Evolutionary conservation across 495 filamentous ascomycete genomes (phyloP), one percentile per base, ranked within the genome.

Genomic region (Staphylotrichum tortipilum): DNA sequence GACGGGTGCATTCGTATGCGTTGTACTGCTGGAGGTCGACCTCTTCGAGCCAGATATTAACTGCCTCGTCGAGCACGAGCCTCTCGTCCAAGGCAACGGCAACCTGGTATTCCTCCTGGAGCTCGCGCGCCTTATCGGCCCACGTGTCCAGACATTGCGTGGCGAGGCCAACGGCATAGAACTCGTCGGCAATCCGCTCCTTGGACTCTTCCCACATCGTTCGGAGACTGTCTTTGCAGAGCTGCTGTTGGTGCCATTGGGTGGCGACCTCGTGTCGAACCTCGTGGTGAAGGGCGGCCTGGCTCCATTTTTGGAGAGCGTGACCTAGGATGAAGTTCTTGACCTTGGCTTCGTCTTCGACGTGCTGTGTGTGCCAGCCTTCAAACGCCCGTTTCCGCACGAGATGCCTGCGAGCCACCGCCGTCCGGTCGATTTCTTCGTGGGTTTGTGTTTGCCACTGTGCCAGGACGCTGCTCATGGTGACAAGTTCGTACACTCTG

Each of bases 291-390:
- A 66, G 57, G 0, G 54, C 36, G 24, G 50, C 50, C 34, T 60
- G 53, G 24, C 34, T 46, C 63, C 63, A 66, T 49, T 37, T 56
- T 34, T 66, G 54, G 10, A 66, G 52, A 3, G 44, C 44, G 21
- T 80, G 77, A 34, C 69, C 70, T 5, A 84, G 54, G 12, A 78
- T 69, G 48, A 84, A 84, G 18, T 80, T 77, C 29, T 79, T 78
- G 8, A 84, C 80, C 63, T 89, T 89, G 31, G 82, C 54, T 49
- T 86, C 81, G 57, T 89, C 86, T 41, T 85, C 77, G 9, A 77
- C 74, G 11, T 85, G 89, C 45, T 89, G 81, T 42, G 82, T 79
- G 14, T 78, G 75, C 87, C 87, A 92, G 5, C 80, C 79, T 52
- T 83, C 80, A 60, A 92, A 92, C 50, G 83, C 86, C 31, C 81